Conservation (phyloP, 345 rosid genomes). For the Litchi chinensis region DNA sequence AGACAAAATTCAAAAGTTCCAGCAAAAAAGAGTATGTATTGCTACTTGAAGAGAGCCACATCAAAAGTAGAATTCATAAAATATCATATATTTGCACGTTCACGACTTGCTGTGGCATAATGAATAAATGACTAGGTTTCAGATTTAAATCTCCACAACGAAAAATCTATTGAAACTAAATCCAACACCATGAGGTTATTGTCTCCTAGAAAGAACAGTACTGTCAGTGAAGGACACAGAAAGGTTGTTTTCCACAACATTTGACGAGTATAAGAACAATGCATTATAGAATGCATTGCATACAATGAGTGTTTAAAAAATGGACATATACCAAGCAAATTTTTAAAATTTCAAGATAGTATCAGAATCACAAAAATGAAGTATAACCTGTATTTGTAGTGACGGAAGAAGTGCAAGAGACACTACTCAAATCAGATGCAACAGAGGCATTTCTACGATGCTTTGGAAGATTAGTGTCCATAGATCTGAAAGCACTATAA, state of each 20-base stretch:
- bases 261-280: not conserved
- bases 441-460: constrained; percentile 72
- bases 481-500: constrained; percentile 38
- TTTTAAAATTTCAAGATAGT: not conserved
- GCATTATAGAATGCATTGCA: not conserved
- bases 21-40: not conserved
- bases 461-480: constrained; percentile 51
- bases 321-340: not conserved
- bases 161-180: not conserved
- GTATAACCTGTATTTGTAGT: constrained; percentile 53
- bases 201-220: too few species aligned
- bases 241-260: too few species aligned
- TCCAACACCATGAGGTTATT: too few species aligned
- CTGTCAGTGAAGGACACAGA: too few species aligned
- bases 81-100: not conserved
- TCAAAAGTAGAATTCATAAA: not conserved
- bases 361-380: constrained; percentile 1
- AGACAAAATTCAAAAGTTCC: not conserved
- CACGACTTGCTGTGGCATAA: not conserved
- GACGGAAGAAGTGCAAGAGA: constrained; percentile 44
- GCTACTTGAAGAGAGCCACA: not conserved
- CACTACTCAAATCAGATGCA: constrained; percentile 63
- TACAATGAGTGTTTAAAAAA: not conserved
- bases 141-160: not conserved
- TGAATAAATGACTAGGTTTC: not conserved